These are phyloP conservation scores for Hibiscus trionum DNA, from an alignment of 345 rosid genomes.

Conservation along the genomic window DNA sequence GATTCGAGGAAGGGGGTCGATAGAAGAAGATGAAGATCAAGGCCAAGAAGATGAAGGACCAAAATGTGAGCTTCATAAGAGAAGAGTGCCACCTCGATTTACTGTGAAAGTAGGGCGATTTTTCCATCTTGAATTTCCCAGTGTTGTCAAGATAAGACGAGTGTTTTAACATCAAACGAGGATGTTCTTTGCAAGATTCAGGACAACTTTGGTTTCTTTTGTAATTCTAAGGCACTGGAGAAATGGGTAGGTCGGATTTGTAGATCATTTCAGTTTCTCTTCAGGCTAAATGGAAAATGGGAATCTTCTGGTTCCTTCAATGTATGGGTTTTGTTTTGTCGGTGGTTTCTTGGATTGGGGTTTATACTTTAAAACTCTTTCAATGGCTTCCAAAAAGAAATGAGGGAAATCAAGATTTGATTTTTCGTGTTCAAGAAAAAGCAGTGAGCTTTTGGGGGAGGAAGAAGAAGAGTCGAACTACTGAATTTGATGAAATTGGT, in stretches of 20 bases:
- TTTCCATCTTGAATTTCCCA: conserved; percentile 96
- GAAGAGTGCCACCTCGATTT: conserved; percentile 69
- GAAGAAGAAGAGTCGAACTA: conserved; percentile 19
- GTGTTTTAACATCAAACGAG: too few species aligned
- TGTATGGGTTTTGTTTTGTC: not conserved
- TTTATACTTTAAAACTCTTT: not conserved
- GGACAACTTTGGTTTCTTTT: too few species aligned
- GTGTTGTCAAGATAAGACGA: conserved; percentile 58
- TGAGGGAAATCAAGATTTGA: not conserved
- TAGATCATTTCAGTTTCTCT: not conserved
- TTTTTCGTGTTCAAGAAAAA: conserved; percentile 9
- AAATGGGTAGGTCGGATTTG: too few species aligned
- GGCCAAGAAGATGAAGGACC: conserved; percentile 73
- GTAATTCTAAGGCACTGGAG: not conserved
- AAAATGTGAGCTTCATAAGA: conserved; percentile 65
- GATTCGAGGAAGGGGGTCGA: conserved; percentile 58
- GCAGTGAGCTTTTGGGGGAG: not conserved
- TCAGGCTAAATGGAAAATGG: not conserved
- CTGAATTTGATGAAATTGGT: conserved; percentile 11
- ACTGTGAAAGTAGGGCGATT: conserved; percentile 47
- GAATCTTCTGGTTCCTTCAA: conserved; percentile 6
- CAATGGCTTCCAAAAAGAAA: not conserved
- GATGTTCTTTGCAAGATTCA: too few species aligned
- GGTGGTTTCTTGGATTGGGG: not conserved
- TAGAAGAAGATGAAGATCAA: conserved; percentile 75